Evolutionary conservation across 805 yeast genomes (phyloP), one percentile per base, ranked within the genome.

Genomic region (Monosporozyma yasuniensis): DNA sequence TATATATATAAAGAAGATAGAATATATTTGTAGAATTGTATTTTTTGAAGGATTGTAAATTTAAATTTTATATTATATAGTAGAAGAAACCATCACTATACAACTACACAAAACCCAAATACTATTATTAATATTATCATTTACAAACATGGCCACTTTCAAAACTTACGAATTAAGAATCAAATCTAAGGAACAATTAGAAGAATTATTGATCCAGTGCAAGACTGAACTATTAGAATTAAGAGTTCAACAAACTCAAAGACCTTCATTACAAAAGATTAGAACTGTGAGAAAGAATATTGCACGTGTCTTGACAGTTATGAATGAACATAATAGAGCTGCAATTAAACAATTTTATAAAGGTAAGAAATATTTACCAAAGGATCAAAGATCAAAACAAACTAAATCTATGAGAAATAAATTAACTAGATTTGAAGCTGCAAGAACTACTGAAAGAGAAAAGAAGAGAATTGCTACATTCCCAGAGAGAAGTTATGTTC

Each of bases 321-420:
- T 91, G 80, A 90, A 87, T 90, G 82, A 84, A 69, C 87, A 85
- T 80, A 96, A 89, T 79, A 89, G 99, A 80, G 89, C 84, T 64
- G 82, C 84, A 66, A 96, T 88, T 72, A 87, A 87, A 77, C 93
- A 84, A 72, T 84, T 87, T 81, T 90, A 90, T 91, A 81, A 81
- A 64, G 93, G 89, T 74, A 84, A 87, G 84, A 90, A 88, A 79
- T 86, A 82, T 84, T 80, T 81, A 75, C 98, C 99, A 81, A 90
- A 91, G 81, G 97, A 90, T 75, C 83, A 93, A 79, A 91, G 98
- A 81, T 96, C 14, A 11, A 45, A 46, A 35, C 93, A 93, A 91
- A 93, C 99, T 77, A 91, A 98, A 84, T 98, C 99, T 75, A 78
- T 91, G 77, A 91, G 99, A 87, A 87, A 98, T 83, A 81, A 83